Conservation (phyloP, 2,329 filamentous ascomycete species). For the Curvularia sp. region DNA sequence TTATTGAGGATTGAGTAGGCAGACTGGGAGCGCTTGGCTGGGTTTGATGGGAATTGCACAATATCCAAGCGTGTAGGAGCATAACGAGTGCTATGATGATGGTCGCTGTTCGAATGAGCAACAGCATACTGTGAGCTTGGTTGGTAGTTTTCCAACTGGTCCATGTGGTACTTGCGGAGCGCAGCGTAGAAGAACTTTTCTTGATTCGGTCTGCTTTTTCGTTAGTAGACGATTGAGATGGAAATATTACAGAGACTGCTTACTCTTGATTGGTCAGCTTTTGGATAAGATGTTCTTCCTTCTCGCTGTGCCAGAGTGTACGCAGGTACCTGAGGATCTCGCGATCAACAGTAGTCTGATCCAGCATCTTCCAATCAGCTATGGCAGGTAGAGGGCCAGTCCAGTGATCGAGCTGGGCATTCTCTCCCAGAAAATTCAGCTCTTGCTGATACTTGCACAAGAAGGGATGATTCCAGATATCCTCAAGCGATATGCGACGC, state of each 20-base stretch:
- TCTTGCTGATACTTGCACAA: constrained; percentile 78
- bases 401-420: constrained; percentile 58
- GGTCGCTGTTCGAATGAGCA: constrained; percentile 87
- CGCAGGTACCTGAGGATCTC: constrained; percentile 86
- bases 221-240: not conserved
- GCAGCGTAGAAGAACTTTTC: constrained; percentile 94
- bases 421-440: constrained; percentile 70
- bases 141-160: constrained; percentile 83
- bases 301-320: constrained; percentile 88
- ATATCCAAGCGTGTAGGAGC: constrained; percentile 37
- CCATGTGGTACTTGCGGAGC: constrained; percentile 80
- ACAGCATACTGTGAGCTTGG: constrained; percentile 69
- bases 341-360: constrained; percentile 73
- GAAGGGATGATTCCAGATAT: constrained; percentile 89
- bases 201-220: constrained; percentile 72
- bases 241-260: constrained; percentile 19
- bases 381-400: constrained; percentile 64
- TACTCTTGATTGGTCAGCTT: constrained; percentile 65
- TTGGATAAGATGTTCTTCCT: constrained; percentile 72
- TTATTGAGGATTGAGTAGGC: constrained; percentile 65
- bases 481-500: constrained; percentile 76
- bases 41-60: constrained; percentile 45
- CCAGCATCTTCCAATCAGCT: constrained; percentile 68
- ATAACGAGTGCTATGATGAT: constrained; percentile 62
- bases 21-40: constrained; percentile 58